These are phyloP conservation scores for Clathrospora elynae DNA, from an alignment of 2,329 filamentous ascomycete genomes.

Conservation along the genomic window DNA sequence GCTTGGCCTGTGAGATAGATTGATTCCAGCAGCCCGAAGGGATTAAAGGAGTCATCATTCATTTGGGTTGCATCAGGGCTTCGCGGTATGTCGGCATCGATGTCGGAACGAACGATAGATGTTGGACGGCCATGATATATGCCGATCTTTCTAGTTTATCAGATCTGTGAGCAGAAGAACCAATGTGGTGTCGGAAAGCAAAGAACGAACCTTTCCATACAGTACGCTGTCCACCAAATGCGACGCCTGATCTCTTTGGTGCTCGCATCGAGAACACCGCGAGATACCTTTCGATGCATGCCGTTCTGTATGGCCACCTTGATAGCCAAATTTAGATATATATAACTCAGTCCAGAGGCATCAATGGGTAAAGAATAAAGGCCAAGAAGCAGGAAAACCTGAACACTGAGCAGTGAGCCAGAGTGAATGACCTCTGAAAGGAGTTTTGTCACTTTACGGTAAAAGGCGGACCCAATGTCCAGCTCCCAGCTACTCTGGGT, in stretches of 20 bases:
- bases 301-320: conserved; percentile 65
- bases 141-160: conserved; percentile 13
- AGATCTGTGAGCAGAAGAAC: not conserved
- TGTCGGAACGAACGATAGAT: conserved; percentile 16
- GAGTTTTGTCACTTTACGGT: conserved; percentile 61
- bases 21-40: conserved; percentile 7
- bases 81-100: conserved; percentile 16
- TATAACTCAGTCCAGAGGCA: conserved; percentile 62
- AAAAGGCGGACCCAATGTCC: conserved; percentile 34
- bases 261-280: conserved; percentile 6
- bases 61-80: not conserved
- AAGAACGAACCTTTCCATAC: conserved; percentile 18
- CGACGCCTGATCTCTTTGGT: conserved; percentile 17
- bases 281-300: conserved; percentile 57
- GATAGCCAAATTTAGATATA: conserved; percentile 61
- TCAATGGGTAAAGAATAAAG: conserved; percentile 62
- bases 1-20: conserved; percentile 14
- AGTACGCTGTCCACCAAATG: conserved; percentile 23
- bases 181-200: not conserved
- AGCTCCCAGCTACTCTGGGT: conserved; percentile 12
- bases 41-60: conserved; percentile 5
- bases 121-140: conserved; percentile 21
- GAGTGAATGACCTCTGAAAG: conserved; percentile 63
- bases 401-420: conserved; percentile 62
- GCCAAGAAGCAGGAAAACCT: conserved; percentile 62